Evolutionary conservation across 495 filamentous ascomycete genomes (phyloP), one percentile per base, ranked within the genome.

Genomic region (Penicillium malachiteum): DNA sequence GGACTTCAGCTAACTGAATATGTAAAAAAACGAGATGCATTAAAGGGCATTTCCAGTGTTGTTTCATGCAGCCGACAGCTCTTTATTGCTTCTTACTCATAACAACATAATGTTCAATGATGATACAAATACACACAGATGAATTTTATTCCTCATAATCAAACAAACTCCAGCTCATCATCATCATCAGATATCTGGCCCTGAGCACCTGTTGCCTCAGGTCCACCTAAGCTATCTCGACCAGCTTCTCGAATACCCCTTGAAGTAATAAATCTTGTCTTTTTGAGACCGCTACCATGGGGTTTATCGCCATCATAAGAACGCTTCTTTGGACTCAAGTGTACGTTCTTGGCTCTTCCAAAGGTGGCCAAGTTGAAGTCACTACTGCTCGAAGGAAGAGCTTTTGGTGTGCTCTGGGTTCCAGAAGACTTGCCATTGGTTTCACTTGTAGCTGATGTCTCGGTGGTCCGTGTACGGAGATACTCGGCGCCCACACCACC

Each of bases 231-330:
- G 63, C 89, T 91, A 57, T 92, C 88, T 55, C 87, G 78, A 3
- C 88, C 88, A 0, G 89, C 87, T 66, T 89, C 87, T 62, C 82
- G 81, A 54, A 90, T 90, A 0, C 88, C 89, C 66, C 85, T 87
- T 26, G 83, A 81, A 32, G 85, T 92, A 38, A 91, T 81, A 63
- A 95, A 94, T 14, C 90, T 76, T 12, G 89, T 94, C 76, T 92
- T 94, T 71, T 94, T 93, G 11, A 76, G 69, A 4, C 65, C 66
- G 21, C 65, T 72, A 60, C 66, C 69, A 54, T 67, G 70, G 17
- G 67, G 67, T 42, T 66, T 71, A 50, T 70, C 64, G 26, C 64
- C 68, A 11, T 66, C 66, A 50, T 70, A 59, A 8, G 68, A 69
- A 26, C 73, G 68, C 68, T 92, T 95, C 53, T 85, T 77, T 8